phyloP scores from a whole-genome alignment of 805 yeast species.

The Wickerhamia fluorescens region DNA sequence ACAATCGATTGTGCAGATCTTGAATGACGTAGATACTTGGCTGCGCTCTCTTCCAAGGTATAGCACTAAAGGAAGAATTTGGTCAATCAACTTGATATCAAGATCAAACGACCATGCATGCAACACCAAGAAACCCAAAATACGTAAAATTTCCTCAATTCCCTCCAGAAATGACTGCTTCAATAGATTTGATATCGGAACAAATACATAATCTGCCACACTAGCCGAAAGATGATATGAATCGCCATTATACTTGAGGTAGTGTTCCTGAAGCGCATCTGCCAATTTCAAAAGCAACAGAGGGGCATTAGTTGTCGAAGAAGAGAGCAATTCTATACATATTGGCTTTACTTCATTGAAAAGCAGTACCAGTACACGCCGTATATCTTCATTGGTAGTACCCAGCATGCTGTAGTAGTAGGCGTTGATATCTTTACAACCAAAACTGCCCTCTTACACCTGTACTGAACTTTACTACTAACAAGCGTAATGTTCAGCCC shows the following conservation, averaged over 20 bases:
- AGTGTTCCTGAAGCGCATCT: slow-evolving; percentile 10
- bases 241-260: slow-evolving; percentile 1
- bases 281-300: background rate
- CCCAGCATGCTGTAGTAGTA: no score
- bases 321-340: slow-evolving; percentile 18
- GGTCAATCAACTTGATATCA: slow-evolving; percentile 22
- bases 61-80: slow-evolving; percentile 26
- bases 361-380: slow-evolving; percentile 5
- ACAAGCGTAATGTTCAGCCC: no score
- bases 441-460: no score
- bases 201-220: slow-evolving; percentile 36
- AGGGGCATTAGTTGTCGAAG: slow-evolving; percentile 1
- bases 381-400: no score
- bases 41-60: slow-evolving; percentile 13
- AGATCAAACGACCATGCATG: slow-evolving; percentile 24
- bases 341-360: slow-evolving; percentile 22
- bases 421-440: no score
- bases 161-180: slow-evolving; percentile 19
- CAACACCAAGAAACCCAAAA: slow-evolving; percentile 21
- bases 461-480: no score
- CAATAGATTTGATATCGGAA: slow-evolving; percentile 29
- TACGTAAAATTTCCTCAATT: slow-evolving; percentile 17
- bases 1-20: slow-evolving; percentile 10
- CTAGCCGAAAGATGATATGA: slow-evolving; percentile 21
- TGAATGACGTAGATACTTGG: slow-evolving; percentile 7